A percentile compares a stretch with the other conserved stretches of the same genome.
phyloP scores from a whole-genome alignment of 257 asterid species.

The Solanum lycopersicoides region DNA sequence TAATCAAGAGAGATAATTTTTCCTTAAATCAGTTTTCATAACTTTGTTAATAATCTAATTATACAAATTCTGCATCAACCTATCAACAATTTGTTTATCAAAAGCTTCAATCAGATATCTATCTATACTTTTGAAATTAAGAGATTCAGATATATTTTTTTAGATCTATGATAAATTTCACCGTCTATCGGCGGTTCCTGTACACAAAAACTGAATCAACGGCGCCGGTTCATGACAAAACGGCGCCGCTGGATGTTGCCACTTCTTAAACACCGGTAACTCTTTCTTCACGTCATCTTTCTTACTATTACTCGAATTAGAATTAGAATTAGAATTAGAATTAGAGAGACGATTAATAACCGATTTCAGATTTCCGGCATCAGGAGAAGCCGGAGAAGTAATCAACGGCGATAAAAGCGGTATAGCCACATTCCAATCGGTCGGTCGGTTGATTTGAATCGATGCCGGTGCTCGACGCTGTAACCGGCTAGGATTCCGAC shows the following conservation, averaged over 20 bases:
- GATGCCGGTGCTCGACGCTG: conserved; percentile 9
- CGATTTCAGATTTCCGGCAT: neutral
- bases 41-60: neutral
- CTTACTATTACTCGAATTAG: neutral
- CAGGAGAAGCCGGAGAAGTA: conserved; percentile 1
- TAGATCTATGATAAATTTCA: neutral
- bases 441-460: conserved; percentile 1
- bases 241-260: conserved; percentile 79
- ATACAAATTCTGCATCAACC: neutral
- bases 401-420: conserved; percentile 15
- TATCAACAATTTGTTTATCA: neutral
- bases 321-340: no score
- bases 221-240: conserved; percentile 40
- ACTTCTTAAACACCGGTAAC: conserved; percentile 20
- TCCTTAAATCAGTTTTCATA: neutral
- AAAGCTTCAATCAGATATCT: neutral
- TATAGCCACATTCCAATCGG: conserved; percentile 12
- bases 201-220: conserved; percentile 36
- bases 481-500: conserved; percentile 5
- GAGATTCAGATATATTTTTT: neutral
- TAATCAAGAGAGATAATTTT: neutral
- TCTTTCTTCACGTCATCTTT: conserved; percentile 1
- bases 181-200: conserved; percentile 33
- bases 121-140: neutral
- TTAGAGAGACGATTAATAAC: neutral